Evolutionary conservation across 2,329 filamentous ascomycete species (phyloP).

Genomic region (Dothidotthia symphoricarpi): DNA sequence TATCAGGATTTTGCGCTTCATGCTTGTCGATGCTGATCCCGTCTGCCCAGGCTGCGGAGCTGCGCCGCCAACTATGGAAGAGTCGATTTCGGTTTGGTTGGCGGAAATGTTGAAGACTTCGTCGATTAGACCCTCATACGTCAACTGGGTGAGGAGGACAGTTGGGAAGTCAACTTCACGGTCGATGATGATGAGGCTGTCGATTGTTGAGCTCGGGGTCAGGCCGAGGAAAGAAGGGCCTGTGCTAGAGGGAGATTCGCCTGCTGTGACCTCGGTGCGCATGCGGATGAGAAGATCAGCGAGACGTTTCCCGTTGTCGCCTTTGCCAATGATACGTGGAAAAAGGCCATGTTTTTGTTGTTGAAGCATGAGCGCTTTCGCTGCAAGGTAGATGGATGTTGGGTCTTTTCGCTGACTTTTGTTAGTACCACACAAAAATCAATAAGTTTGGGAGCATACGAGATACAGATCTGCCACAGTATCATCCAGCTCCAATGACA

Average conservation of each 20-base stretch:
- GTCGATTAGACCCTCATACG: constrained; percentile 93
- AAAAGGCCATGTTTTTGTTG: constrained; percentile 92
- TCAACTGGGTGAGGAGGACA: constrained; percentile 86
- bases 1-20: constrained; percentile 83
- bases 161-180: constrained; percentile 93
- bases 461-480: constrained; percentile 86
- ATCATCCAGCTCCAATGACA: constrained; percentile 87
- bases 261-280: constrained; percentile 82
- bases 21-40: constrained; percentile 48
- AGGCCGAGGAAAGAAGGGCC: constrained; percentile 61
- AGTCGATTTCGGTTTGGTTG: constrained; percentile 90
- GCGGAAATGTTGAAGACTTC: constrained; percentile 89
- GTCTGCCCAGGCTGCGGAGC: constrained; percentile 58
- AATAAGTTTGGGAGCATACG: constrained; percentile 43
- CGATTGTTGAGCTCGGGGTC: constrained; percentile 80
- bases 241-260: constrained; percentile 64
- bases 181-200: constrained; percentile 92
- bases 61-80: constrained; percentile 77
- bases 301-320: constrained; percentile 86
- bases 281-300: constrained; percentile 85
- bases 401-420: constrained; percentile 70
- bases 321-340: constrained; percentile 90
- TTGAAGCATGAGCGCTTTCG: constrained; percentile 89
- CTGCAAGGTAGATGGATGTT: constrained; percentile 83
- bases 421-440: constrained; percentile 20